A percentile compares a stretch with the other conserved stretches of the same genome.
Evolutionary conservation across 2,329 filamentous ascomycete species (phyloP).

Genomic region (Diaporthe velutina): DNA sequence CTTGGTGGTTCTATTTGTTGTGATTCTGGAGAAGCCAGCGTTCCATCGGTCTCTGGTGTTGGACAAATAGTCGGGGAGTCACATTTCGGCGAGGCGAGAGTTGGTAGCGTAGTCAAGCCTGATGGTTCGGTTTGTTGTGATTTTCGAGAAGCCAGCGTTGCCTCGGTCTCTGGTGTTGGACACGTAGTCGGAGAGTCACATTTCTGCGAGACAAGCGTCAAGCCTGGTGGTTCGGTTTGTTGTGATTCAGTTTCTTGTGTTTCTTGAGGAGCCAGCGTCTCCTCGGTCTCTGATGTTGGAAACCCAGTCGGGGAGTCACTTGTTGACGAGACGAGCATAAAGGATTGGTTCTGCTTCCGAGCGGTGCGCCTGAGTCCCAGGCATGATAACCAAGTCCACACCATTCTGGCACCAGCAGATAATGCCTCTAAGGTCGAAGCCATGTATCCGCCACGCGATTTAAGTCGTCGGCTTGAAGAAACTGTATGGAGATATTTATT

Average conservation of each 20-base stretch:
- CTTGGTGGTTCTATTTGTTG: not conserved
- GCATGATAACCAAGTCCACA: conserved; percentile 16
- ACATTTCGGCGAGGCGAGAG: not conserved
- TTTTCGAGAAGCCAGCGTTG: not conserved
- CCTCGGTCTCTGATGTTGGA: conserved; percentile 23
- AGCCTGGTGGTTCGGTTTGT: not conserved
- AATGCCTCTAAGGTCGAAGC: not conserved
- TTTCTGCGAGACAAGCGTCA: no score
- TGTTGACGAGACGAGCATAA: conserved; percentile 5
- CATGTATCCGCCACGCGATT: not conserved
- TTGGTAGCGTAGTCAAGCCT: not conserved
- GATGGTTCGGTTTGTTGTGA: not conserved
- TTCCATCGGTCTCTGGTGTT: conserved; percentile 13
- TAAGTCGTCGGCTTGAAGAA: not conserved
- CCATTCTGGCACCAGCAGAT: conserved; percentile 11
- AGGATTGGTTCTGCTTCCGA: conserved; percentile 18
- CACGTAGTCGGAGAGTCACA: not conserved
- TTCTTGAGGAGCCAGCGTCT: not conserved
- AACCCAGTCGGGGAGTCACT: not conserved
- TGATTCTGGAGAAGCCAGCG: not conserved
- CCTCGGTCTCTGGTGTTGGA: conserved; percentile 18
- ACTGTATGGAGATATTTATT: not conserved
- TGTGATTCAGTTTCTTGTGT: no score
- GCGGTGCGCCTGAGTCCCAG: conserved; percentile 10
- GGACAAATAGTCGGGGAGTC: not conserved